Base-by-base conservation (phyloP, 2,329 filamentous ascomycete species). In the Sarocladiaceae sp. region DNA sequence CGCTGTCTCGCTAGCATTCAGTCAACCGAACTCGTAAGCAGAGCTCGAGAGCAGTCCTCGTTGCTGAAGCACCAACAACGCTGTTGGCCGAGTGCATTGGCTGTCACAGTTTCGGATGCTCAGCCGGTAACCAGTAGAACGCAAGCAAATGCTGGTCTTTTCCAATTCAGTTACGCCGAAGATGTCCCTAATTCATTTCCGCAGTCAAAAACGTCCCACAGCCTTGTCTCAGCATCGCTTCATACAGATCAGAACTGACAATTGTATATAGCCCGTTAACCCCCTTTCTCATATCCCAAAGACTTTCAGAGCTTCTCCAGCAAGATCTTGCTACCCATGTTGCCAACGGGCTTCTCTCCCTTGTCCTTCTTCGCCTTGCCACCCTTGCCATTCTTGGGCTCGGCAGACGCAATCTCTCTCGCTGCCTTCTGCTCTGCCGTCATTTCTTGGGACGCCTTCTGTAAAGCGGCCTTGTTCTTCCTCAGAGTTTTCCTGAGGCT, bases 401-500 rank as follows among this genome's bases (percentile, higher is more conserved):
- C 51, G 24, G 65, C 63, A 33, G 66, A 63, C 21, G 69, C 62
- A 33, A 58, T 58, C 44, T 68, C 71, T 40, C 67, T 73, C 55
- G 62, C 70, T 1, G 65, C 66, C 57, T 69, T 74, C 59, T 76
- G 76, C 57, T 73, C 71, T 4, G 64, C 58, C 16, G 68, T 80
- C 67, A 73, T 77, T 55, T 75, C 76, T 35, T 63, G 73, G 2
- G 83, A 81, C 9, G 83, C 83, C 60, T 77, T 80, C 58, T 87
- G 72, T 46, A 95, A 67, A 48, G 69, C 67, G 66, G 84, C 82
- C 70, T 80, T 86, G 53, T 82, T 79, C 67, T 85, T 83, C 68
- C 80, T 83, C 53, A 96, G 66, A 12, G 71, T 76, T 61, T 82
- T 80, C 58, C 82, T 69, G 43, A 95, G 68, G 55, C 85, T 82